These are phyloP conservation scores for Colletotrichum echinochloae DNA, from an alignment of 2,329 filamentous ascomycete genomes.

Conservation along the genomic window DNA sequence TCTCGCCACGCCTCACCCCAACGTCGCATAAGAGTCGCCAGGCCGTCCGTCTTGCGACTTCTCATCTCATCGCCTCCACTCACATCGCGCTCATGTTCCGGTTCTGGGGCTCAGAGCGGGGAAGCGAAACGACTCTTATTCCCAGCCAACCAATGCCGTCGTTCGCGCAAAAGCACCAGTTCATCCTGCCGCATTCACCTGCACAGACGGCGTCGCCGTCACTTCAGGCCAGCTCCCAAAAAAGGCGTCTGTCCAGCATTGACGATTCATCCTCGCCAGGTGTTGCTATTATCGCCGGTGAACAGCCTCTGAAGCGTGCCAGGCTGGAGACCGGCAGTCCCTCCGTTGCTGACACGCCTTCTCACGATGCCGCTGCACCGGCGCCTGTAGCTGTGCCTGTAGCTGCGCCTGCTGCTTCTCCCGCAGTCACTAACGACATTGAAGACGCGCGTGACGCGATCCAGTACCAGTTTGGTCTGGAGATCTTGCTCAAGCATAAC, in stretches of 20 bases:
- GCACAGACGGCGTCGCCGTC: constrained; percentile 42
- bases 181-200: constrained; percentile 47
- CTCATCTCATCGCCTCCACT: constrained; percentile 45
- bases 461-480: constrained; percentile 88
- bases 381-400: constrained; percentile 32
- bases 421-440: constrained; percentile 48
- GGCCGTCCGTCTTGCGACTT: constrained; percentile 25
- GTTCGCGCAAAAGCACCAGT: constrained; percentile 49
- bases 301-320: constrained; percentile 54
- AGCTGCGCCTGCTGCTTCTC: constrained; percentile 32
- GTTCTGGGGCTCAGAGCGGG: constrained; percentile 70
- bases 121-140: constrained; percentile 64
- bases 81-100: constrained; percentile 69
- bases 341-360: constrained; percentile 21
- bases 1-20: constrained; percentile 13
- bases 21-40: constrained; percentile 30
- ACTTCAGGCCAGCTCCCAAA: constrained; percentile 49
- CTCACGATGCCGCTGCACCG: constrained; percentile 36
- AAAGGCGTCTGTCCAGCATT: constrained; percentile 54
- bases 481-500: constrained; percentile 93
- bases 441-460: constrained; percentile 77
- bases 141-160: constrained; percentile 56
- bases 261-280: constrained; percentile 45
- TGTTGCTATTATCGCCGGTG: constrained; percentile 45
- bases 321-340: constrained; percentile 46